Conservation (phyloP, 2,329 filamentous ascomycete genomes). For the Magnaporthiopsis poae region DNA sequence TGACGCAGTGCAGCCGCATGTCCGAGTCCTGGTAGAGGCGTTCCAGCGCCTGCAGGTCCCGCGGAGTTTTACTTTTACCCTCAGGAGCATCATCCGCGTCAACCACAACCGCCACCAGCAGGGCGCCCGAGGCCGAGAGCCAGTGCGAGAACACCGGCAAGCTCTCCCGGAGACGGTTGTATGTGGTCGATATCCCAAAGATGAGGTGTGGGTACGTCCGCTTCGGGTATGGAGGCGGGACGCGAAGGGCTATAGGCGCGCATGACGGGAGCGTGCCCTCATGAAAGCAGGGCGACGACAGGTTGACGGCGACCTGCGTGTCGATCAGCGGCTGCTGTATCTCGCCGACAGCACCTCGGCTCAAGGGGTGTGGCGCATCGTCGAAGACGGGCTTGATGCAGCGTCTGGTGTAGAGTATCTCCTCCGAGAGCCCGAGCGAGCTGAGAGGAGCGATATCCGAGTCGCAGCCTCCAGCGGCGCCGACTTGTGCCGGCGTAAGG, state of each 20-base stretch:
- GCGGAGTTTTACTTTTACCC: neutral
- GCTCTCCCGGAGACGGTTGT: conserved; percentile 39
- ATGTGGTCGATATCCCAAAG: conserved; percentile 48
- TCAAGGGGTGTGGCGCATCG: conserved; percentile 18
- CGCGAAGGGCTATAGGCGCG: conserved; percentile 36
- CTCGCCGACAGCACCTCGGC: conserved; percentile 28
- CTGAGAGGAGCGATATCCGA: conserved; percentile 17
- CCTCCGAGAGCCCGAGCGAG: conserved; percentile 26
- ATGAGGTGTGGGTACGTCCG: conserved; percentile 39
- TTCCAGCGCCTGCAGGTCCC: conserved; percentile 21
- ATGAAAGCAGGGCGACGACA: conserved; percentile 19
- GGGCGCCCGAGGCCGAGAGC: conserved; percentile 40
- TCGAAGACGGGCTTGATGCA: conserved; percentile 31
- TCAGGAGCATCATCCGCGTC: conserved; percentile 23
- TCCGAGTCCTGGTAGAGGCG: conserved; percentile 20
- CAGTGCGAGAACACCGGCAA: conserved; percentile 45
- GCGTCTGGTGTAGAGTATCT: conserved; percentile 33
- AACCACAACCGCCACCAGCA: conserved; percentile 41
- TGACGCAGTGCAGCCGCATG: conserved; percentile 18
- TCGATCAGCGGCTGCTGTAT: conserved; percentile 28
- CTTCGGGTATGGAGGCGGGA: conserved; percentile 34
- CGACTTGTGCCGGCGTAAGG: neutral
- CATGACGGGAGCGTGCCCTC: conserved; percentile 20
- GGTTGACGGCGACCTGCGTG: conserved; percentile 21
- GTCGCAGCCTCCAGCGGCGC: conserved; percentile 4